Base-by-base conservation (phyloP, 805 yeast genomes). In the Candida morakotiae region DNA sequence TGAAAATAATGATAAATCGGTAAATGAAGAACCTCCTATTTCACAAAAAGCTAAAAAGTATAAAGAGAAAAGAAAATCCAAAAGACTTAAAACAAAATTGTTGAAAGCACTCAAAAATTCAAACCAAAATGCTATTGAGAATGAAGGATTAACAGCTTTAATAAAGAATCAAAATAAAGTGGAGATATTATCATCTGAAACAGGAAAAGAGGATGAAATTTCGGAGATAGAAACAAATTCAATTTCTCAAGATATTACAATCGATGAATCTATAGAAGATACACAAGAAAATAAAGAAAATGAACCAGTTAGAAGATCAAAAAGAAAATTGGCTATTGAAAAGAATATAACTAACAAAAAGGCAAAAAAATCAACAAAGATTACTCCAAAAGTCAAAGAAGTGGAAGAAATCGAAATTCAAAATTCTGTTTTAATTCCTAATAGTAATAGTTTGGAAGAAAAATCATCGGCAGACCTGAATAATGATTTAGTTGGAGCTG, bases 191-290 rank as follows among this genome's bases (percentile, higher is more conserved):
- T 29, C 39, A 10, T 36, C 31, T 4, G 28, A 19, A 11, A n/a
- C 31, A 3, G 31, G 9, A 8, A 18, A 17, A 32, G 29, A 25
- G 14, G 40, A 38, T 21, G 44, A 41, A 4, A 31, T 37, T 18
- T 19, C 37, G 5, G 39, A 37, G 21, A 8, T 34, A 5, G 41
- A 40, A 16, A 32, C 25, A 6, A 37, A 20, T 14, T 30, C 41
- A 5, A 18, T 44, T 4, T 29, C 40, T 18, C 46, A 35, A 20
- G 23, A 28, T 5, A 29, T 23, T 7, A n/a, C 15, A 2, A 35
- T 31, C 11, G 42, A 40, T 16, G 48, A 44, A 15, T 14, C 38
- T 6, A 33, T 39, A 5, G 46, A 44, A 7, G 43, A 43, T 26
- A 34, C 37, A 7, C 37, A 34, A 26, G 31, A 25, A 16, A 9